phyloP scores from a whole-genome alignment of 495 filamentous ascomycete genomes.

The Cercophora sp. region DNA sequence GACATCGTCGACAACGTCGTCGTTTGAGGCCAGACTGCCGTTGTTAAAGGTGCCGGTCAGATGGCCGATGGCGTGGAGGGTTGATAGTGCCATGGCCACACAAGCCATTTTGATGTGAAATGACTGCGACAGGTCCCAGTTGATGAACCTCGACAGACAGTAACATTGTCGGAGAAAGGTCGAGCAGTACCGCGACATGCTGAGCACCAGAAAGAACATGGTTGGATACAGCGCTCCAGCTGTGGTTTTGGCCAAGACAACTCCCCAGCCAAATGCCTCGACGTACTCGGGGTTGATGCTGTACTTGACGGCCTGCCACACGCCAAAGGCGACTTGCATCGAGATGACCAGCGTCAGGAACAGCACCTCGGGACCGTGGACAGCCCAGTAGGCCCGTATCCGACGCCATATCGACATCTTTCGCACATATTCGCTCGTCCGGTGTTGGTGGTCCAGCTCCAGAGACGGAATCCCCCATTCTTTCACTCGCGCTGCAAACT shows the following conservation, averaged over 20 bases:
- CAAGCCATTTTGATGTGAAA: constrained; percentile 38
- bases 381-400: constrained; percentile 29
- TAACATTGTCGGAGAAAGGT: constrained; percentile 28
- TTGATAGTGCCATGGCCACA: constrained; percentile 28
- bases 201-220: constrained; percentile 37
- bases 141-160: constrained; percentile 33
- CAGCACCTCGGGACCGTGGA: constrained; percentile 28
- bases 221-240: constrained; percentile 38
- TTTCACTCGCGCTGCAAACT: constrained; percentile 29
- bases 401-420: constrained; percentile 22
- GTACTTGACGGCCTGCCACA: constrained; percentile 39
- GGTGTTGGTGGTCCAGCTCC: constrained; percentile 22
- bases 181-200: constrained; percentile 35
- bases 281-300: constrained; percentile 13
- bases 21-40: constrained; percentile 23
- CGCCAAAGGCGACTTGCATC: constrained; percentile 32
- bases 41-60: constrained; percentile 30
- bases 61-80: constrained; percentile 37
- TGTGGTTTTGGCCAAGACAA: constrained; percentile 33
- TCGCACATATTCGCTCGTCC: constrained; percentile 17
- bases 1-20: constrained; percentile 20
- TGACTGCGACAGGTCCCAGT: constrained; percentile 36
- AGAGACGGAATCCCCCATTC: constrained; percentile 33
- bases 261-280: constrained; percentile 34
- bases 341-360: constrained; percentile 32